Evolutionary conservation across 257 asterid genomes (phyloP).

Genomic region (Solanum rostratum): DNA sequence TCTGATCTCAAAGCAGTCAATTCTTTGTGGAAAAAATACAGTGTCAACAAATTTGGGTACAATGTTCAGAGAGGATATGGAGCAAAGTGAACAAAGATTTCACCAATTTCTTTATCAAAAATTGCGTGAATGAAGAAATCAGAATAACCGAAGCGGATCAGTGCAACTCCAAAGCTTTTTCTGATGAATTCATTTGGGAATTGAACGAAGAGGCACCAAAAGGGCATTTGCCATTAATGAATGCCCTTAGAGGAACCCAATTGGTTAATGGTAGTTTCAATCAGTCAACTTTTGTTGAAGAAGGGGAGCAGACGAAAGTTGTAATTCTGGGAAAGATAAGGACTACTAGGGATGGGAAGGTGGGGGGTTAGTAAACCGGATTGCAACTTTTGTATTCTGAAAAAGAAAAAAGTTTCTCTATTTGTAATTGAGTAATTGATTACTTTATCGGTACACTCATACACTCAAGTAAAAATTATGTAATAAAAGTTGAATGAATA

Average conservation of each 20-base stretch:
- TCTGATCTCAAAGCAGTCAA: no score
- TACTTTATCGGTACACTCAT: no score
- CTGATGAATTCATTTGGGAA: constrained; percentile 66
- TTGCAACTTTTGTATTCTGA: no score
- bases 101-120: constrained; percentile 45
- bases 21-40: no score
- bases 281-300: constrained; percentile 37
- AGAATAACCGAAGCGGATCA: constrained; percentile 47
- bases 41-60: constrained; percentile 38
- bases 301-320: no score
- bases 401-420: no score
- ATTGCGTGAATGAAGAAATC: constrained; percentile 85
- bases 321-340: no score
- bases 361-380: no score
- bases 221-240: constrained; percentile 77
- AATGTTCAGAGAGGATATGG: constrained; percentile 28
- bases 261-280: constrained; percentile 36
- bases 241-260: constrained; percentile 65
- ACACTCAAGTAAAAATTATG: no score
- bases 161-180: constrained; percentile 65
- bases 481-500: no score
- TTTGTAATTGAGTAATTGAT: no score
- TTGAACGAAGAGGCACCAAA: constrained; percentile 39
- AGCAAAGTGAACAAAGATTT: constrained; percentile 36
- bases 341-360: no score